Evolutionary conservation across 441 rosid genomes (phyloP).

Genomic region (Theobroma grandiflorum): DNA sequence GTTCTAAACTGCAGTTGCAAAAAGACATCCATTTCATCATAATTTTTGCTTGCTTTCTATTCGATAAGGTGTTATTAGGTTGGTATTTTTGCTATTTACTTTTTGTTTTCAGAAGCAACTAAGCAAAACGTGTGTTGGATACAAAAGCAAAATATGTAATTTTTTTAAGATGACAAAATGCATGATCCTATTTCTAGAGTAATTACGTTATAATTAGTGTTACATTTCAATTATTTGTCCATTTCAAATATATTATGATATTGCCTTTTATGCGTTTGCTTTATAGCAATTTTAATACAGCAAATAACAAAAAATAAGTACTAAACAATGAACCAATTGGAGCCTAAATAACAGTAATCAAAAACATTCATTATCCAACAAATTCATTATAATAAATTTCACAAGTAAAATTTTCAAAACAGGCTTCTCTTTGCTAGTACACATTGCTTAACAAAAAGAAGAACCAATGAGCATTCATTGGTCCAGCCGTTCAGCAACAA

Average conservation of each 20-base stretch:
- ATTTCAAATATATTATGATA: not conserved
- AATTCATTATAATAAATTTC: slow-evolving; percentile 2
- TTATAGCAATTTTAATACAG: not conserved
- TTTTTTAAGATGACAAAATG: not conserved
- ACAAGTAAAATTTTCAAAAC: not conserved
- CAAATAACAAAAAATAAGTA: not conserved
- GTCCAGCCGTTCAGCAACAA: not conserved
- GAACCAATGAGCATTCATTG: not conserved
- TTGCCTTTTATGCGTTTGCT: not conserved
- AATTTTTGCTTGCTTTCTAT: not conserved
- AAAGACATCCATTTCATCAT: not conserved
- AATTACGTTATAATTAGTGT: not conserved
- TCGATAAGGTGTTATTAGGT: not conserved
- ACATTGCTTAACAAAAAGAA: not conserved
- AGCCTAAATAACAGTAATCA: not conserved
- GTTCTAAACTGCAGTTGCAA: not conserved
- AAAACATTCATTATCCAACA: not conserved
- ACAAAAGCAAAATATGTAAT: not conserved
- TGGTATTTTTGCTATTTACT: not conserved
- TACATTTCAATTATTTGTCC: not conserved
- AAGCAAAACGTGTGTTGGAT: not conserved
- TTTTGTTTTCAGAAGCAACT: not conserved
- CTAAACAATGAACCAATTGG: not conserved
- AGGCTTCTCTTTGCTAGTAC: not conserved
- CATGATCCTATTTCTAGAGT: not conserved